A percentile compares a stretch with the other conserved stretches of the same genome.
phyloP scores from a whole-genome alignment of 148 eudicot species.

The Diospyros kaki region DNA sequence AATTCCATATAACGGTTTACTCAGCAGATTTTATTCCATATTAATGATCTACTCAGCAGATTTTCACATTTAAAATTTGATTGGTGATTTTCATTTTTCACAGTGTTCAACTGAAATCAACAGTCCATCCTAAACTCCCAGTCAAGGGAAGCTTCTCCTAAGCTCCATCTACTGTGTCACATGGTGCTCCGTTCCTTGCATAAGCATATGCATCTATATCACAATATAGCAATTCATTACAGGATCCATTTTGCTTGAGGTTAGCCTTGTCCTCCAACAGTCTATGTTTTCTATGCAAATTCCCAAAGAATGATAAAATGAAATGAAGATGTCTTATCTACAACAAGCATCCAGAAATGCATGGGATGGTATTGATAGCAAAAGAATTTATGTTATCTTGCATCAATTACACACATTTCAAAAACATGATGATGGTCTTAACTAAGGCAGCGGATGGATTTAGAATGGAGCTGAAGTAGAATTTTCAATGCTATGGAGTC shows the following conservation, averaged over 20 bases:
- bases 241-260: neutral
- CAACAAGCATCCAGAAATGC: neutral
- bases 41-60: neutral
- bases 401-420: neutral
- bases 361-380: neutral
- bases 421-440: no score
- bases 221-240: neutral
- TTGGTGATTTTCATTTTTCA: neutral
- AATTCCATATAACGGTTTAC: neutral
- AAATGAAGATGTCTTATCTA: no score
- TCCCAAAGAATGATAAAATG: neutral
- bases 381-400: neutral
- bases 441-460: no score
- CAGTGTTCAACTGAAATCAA: neutral
- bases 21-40: neutral
- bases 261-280: neutral
- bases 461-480: no score
- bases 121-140: no score
- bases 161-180: neutral
- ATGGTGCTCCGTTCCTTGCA: neutral
- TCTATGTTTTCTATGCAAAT: neutral
- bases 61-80: neutral
- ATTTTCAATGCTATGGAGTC: no score
- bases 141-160: neutral
- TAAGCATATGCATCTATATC: neutral